A percentile compares a stretch with the other conserved stretches of the same genome.
Evolutionary conservation across 768 basidiomycete genomes (phyloP).

Genomic region (Mycena belliarum): DNA sequence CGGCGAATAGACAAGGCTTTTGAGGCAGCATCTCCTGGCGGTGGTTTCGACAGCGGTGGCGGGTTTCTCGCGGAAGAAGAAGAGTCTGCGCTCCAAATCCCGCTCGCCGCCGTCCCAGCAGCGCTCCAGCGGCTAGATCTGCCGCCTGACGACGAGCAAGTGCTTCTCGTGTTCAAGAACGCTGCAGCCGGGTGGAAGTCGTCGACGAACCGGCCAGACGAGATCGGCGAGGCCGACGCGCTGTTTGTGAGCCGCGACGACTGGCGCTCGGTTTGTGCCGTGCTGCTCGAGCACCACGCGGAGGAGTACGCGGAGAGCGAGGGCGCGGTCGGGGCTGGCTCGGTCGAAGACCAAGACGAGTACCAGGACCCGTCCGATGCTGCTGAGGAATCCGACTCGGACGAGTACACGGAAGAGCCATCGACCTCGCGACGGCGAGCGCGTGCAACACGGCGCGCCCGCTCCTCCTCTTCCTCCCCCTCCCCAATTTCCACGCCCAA

Average conservation of each 20-base stretch:
- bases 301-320: constrained; percentile 29
- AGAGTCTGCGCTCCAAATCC: constrained; percentile 40
- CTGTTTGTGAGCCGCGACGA: constrained; percentile 61
- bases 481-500: constrained; percentile 5
- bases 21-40: constrained; percentile 26
- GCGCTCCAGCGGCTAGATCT: constrained; percentile 68
- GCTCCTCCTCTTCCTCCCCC: constrained; percentile 2
- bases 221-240: constrained; percentile 22
- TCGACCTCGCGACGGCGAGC: constrained; percentile 23
- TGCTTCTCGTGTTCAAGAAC: constrained; percentile 71
- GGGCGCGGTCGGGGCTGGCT: constrained; percentile 25
- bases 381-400: constrained; percentile 22
- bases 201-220: constrained; percentile 21
- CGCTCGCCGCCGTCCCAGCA: constrained; percentile 55
- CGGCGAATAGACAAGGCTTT: constrained; percentile 56
- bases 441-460: not conserved
- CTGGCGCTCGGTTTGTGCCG: constrained; percentile 81
- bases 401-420: constrained; percentile 27
- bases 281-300: constrained; percentile 54
- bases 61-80: constrained; percentile 20
- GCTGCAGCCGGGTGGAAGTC: constrained; percentile 73
- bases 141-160: constrained; percentile 70
- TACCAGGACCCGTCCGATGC: constrained; percentile 27
- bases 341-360: constrained; percentile 30
- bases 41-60: constrained; percentile 21